Conservation (phyloP, 805 yeast genomes). For the Starmerella bombi region DNA sequence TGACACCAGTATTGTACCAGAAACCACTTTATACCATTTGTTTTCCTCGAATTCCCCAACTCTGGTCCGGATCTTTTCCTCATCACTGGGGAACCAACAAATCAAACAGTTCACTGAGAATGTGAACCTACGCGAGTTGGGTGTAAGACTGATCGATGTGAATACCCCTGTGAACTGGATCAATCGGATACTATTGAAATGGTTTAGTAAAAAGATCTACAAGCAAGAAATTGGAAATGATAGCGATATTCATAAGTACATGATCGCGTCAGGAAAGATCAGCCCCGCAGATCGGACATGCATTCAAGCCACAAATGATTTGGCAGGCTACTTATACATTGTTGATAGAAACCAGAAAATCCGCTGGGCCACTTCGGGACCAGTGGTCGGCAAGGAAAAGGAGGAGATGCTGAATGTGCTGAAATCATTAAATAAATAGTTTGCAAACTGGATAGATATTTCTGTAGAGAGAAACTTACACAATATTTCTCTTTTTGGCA, state of each 20-base stretch:
- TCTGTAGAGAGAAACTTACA: too few species aligned
- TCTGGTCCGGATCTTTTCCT: conserved; percentile 52
- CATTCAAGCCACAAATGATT: conserved; percentile 55
- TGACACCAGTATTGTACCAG: conserved; percentile 23
- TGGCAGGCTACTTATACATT: conserved; percentile 71
- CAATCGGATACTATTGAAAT: conserved; percentile 50
- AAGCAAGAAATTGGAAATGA: conserved; percentile 32
- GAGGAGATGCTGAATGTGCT: conserved; percentile 15
- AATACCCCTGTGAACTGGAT: conserved; percentile 60
- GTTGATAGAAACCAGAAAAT: conserved; percentile 63
- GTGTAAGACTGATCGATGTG: conserved; percentile 61
- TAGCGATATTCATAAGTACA: conserved; percentile 41
- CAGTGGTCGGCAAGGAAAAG: conserved; percentile 52
- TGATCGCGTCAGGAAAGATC: conserved; percentile 49
- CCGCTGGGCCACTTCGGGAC: conserved; percentile 88
- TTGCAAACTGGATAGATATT: not conserved
- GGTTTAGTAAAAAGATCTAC: conserved; percentile 36
- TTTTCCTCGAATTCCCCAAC: conserved; percentile 33
- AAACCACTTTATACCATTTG: conserved; percentile 5
- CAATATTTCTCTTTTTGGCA: too few species aligned
- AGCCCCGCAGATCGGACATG: conserved; percentile 44
- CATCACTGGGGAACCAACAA: conserved; percentile 58
- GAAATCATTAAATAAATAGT: not conserved
- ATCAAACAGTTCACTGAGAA: conserved; percentile 45
- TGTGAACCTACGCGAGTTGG: conserved; percentile 30